Evolutionary conservation across 75 land plant species (phyloP).

Genomic region (Cupressus sempervirens): DNA sequence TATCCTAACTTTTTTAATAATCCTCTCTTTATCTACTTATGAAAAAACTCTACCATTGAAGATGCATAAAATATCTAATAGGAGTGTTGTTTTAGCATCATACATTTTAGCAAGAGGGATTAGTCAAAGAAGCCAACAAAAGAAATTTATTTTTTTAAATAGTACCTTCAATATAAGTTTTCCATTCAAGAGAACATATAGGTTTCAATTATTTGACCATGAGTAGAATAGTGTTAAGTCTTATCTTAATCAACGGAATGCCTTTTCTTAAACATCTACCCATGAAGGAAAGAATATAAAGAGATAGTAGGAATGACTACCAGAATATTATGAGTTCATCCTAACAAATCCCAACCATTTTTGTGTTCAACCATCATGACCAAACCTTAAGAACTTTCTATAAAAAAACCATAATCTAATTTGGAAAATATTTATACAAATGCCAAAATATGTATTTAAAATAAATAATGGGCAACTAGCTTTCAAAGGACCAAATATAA

Average conservation of each 20-base stretch:
- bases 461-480: neutral
- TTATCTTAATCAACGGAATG: neutral
- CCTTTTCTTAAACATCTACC: neutral
- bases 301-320: neutral
- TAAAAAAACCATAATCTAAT: neutral
- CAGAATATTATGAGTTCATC: neutral
- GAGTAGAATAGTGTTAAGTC: too few species aligned
- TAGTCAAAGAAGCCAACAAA: too few species aligned
- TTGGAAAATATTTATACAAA: neutral
- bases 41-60: too few species aligned
- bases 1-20: too few species aligned
- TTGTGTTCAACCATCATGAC: neutral
- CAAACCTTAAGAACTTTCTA: neutral
- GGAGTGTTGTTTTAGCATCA: too few species aligned
- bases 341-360: neutral
- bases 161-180: too few species aligned
- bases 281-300: neutral
- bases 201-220: too few species aligned
- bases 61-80: too few species aligned
- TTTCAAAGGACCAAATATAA: neutral
- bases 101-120: too few species aligned
- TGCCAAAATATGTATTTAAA: neutral
- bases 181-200: too few species aligned
- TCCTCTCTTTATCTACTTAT: too few species aligned
- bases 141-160: too few species aligned